Conservation (phyloP, 73 alveolate genomes). For the Durusdinium trenchii region DNA sequence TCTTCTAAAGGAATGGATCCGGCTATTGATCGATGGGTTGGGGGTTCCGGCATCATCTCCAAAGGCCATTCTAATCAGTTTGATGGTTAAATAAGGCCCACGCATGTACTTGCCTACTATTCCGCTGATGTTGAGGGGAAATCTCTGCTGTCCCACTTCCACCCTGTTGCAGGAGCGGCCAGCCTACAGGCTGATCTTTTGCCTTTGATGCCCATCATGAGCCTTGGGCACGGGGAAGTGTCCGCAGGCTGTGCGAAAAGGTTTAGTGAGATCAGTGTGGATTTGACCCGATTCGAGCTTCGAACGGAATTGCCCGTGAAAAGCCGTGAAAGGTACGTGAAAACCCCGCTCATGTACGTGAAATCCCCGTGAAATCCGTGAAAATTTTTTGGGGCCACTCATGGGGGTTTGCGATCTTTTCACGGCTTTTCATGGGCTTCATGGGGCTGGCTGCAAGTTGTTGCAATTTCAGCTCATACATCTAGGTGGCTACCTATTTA, state of each 20-base stretch:
- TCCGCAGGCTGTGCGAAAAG: not conserved
- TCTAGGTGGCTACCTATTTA: too few relatives aligned
- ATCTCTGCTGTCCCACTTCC: not conserved
- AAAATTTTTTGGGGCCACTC: not conserved
- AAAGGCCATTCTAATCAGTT: not conserved
- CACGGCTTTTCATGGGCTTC: not conserved
- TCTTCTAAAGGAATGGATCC: not conserved
- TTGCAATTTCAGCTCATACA: not conserved
- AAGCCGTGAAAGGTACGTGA: not conserved
- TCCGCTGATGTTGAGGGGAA: too few relatives aligned
- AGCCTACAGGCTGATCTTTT: not conserved
- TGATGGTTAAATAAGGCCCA: too few relatives aligned
- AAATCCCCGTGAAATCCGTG: constrained; percentile 8
- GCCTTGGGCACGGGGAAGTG: not conserved
- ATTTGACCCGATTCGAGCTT: too few relatives aligned
- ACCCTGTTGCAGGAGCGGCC: not conserved
- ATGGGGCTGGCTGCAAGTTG: not conserved
- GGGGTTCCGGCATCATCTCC: not conserved
- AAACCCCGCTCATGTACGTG: not conserved
- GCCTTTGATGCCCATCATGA: not conserved
- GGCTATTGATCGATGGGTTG: not conserved
- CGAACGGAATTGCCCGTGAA: not conserved
- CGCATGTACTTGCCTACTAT: too few relatives aligned
- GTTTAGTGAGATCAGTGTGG: too few relatives aligned
- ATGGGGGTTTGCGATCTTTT: too few relatives aligned